These are phyloP conservation scores for Lepiota brunneoincarnata DNA, from an alignment of 768 basidiomycete genomes.

Conservation along the genomic window DNA sequence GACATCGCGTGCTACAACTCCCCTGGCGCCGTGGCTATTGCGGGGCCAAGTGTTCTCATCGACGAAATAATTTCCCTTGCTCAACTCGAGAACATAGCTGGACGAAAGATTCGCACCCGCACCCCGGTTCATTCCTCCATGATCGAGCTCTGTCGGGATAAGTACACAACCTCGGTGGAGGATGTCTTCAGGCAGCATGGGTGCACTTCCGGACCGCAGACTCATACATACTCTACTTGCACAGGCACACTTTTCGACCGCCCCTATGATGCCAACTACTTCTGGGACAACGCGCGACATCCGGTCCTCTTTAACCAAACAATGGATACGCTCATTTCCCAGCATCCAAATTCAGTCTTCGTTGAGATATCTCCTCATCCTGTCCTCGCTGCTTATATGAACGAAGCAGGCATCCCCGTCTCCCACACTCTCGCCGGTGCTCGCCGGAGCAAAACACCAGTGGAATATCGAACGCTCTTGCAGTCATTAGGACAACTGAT, in stretches of 20 bases:
- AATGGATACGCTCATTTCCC: constrained; percentile 21
- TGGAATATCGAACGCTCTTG: no score
- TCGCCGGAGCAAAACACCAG: no score
- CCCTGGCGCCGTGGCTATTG: constrained; percentile 32
- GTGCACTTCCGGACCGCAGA: constrained; percentile 21
- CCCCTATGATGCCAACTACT: constrained; percentile 33
- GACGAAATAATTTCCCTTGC: constrained; percentile 29
- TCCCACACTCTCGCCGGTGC: no score
- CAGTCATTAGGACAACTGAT: no score
- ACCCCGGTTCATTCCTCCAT: constrained; percentile 37
- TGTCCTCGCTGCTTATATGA: constrained; percentile 32
- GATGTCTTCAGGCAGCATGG: constrained; percentile 32
- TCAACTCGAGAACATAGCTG: constrained; percentile 26
- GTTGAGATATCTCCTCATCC: constrained; percentile 40
- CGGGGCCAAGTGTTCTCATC: constrained; percentile 27
- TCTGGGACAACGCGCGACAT: constrained; percentile 35
- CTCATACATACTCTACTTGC: constrained; percentile 34
- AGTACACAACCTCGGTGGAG: constrained; percentile 24
- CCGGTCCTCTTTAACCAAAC: constrained; percentile 36
- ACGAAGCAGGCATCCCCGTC: constrained; percentile 22
- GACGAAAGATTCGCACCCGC: constrained; percentile 32
- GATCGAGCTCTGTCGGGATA: constrained; percentile 31
- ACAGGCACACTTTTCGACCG: constrained; percentile 23
- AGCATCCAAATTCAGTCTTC: constrained; percentile 23
- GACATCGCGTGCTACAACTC: constrained; percentile 44